Base-by-base conservation (phyloP, 768 basidiomycete species). In the Boletus sp. region DNA sequence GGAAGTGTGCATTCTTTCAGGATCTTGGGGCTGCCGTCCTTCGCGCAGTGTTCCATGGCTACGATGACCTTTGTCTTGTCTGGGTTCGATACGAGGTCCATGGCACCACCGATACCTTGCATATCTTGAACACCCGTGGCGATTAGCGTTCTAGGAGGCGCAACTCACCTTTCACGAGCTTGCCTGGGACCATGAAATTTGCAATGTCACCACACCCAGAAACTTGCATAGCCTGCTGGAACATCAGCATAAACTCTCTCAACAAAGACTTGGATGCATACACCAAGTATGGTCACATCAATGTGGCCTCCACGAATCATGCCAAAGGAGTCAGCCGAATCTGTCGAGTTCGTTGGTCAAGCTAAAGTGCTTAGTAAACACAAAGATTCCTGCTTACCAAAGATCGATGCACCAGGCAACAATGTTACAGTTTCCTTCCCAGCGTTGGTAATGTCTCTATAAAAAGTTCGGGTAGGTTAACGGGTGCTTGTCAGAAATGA, bases 261-360 rank as follows among this genome's bases (percentile, higher is more conserved):
- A 29, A 25, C 23, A 76, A 83, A 62, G 74, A 87, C 87, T 17
- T 21, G 19, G 56, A 49, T 19, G 74, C 85, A 61, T 74, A 89
- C 90, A 30, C 94, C 94, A 41, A 96, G 85, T 66, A 96, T 93
- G 8, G 93, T 84, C 47, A 96, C 88, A 62, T 96, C 89, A 47
- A 96, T 82, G 72, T 96, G 94, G 4, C 94, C 93, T 43, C 93
- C 93, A 58, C 93, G 88, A 72, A 98, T 96, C 95, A 96, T 96
- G 10, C 87, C 87, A 65, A 97, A 97, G 2, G 91, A 94, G 72
- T 94, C 92, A 60, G 83, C 83, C 9, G 90, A 93, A 71, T 95
- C 88, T 54, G 51, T 42, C 44, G 7, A 19, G 54, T 30, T 50
- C 37, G 40, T 51, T 25, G 37, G 41, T 44, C 49, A 42, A 29